These are phyloP conservation scores for Trichoderma sp. DNA, from an alignment of 2,329 filamentous ascomycete species.

Conservation along the genomic window DNA sequence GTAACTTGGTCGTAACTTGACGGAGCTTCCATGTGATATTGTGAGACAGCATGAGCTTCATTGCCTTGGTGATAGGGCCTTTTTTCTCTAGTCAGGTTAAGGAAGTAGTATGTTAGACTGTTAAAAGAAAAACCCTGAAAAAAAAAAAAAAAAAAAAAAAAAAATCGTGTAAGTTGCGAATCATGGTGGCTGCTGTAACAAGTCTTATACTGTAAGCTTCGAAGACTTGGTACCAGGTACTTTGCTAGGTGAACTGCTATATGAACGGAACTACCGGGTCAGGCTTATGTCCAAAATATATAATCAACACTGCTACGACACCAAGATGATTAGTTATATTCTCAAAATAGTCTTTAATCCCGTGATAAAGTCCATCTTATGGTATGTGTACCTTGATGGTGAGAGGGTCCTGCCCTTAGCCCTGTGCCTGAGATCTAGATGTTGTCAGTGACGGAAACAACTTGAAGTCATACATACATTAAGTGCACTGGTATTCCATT, in stretches of 20 bases:
- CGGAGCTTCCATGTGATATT: not conserved
- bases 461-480: not conserved
- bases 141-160: not conserved
- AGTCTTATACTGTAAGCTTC: too few relatives aligned
- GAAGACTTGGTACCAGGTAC: too few relatives aligned
- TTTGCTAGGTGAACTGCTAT: not conserved
- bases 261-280: not conserved
- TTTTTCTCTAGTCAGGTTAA: not conserved
- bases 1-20: not conserved
- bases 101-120: not conserved
- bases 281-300: not conserved
- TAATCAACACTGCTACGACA: not conserved
- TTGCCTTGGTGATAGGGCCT: not conserved
- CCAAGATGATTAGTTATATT: not conserved
- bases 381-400: not conserved
- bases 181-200: not conserved
- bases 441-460: not conserved
- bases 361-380: not conserved
- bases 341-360: not conserved
- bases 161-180: not conserved
- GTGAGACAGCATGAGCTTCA: not conserved
- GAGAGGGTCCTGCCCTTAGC: accelerated
- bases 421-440: too few relatives aligned
- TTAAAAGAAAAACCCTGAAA: not conserved
- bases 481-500: not conserved